Evolutionary conservation across 306 rosid species (phyloP).

Genomic region (Inga oerstediana): DNA sequence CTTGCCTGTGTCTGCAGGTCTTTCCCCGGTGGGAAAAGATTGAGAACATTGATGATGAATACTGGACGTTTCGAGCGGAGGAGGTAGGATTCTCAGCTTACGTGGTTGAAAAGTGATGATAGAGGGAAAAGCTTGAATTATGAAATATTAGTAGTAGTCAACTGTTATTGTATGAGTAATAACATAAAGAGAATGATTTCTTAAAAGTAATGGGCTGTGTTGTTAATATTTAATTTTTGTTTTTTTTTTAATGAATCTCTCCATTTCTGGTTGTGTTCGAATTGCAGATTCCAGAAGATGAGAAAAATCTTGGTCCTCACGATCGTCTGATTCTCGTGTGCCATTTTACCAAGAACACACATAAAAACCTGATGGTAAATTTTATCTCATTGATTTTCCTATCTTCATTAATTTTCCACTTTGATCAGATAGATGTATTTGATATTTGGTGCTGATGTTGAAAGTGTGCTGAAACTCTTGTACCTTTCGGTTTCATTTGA

Average conservation of each 20-base stretch:
- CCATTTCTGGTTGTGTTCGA: background rate
- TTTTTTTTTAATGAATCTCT: constrained; percentile 1
- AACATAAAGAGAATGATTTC: background rate
- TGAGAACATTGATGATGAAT: constrained; percentile 80
- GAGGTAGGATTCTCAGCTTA: constrained; percentile 56
- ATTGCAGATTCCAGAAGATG: constrained; percentile 79
- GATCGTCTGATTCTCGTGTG: constrained; percentile 84
- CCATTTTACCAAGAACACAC: constrained; percentile 84
- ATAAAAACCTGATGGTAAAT: constrained; percentile 75
- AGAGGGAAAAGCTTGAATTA: background rate
- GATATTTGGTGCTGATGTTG: background rate
- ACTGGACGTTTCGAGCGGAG: too few relatives aligned
- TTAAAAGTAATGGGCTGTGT: background rate
- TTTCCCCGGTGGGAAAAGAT: constrained; percentile 83
- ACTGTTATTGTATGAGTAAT: background rate
- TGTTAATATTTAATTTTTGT: background rate
- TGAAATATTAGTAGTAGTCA: too few relatives aligned
- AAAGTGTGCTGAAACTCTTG: background rate
- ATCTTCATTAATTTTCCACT: background rate
- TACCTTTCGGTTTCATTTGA: constrained; percentile 18
- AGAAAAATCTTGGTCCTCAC: constrained; percentile 72
- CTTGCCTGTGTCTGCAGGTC: constrained; percentile 65
- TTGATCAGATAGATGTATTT: constrained; percentile 9
- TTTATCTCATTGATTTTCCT: constrained; percentile 23
- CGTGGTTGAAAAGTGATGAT: background rate